phyloP scores from a whole-genome alignment of 2,329 filamentous ascomycete genomes.

The Talaromyces marneffei region DNA sequence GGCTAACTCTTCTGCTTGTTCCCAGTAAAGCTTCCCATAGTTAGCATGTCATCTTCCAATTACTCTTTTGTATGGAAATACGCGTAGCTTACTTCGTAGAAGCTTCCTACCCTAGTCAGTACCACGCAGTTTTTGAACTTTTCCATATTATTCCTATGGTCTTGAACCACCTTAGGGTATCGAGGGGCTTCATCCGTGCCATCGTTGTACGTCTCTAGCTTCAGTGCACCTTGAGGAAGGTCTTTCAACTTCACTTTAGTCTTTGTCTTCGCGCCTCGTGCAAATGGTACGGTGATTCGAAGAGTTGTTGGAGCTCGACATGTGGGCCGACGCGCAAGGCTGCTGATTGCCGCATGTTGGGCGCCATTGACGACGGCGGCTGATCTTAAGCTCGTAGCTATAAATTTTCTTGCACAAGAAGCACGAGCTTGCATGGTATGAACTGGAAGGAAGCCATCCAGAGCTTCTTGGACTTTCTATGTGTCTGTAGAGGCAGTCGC shows the following conservation, averaged over 20 bases:
- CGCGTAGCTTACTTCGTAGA: slow-evolving; percentile 64
- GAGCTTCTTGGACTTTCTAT: background rate
- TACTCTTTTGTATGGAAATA: background rate
- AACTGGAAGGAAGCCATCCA: background rate
- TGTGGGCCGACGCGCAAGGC: slow-evolving; percentile 13
- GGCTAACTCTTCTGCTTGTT: slow-evolving; percentile 85
- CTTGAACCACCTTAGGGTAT: slow-evolving; percentile 85
- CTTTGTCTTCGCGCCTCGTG: slow-evolving; percentile 33
- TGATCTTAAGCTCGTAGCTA: slow-evolving; percentile 14
- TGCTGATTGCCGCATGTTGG: background rate
- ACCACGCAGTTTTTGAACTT: slow-evolving; percentile 87
- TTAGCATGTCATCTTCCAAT: background rate
- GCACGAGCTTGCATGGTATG: slow-evolving; percentile 13
- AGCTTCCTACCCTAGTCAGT: slow-evolving; percentile 85
- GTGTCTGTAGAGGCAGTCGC: background rate
- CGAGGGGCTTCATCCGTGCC: slow-evolving; percentile 46
- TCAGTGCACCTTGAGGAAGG: slow-evolving; percentile 53
- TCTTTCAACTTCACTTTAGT: slow-evolving; percentile 40
- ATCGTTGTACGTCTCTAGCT: slow-evolving; percentile 38
- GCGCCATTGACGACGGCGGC: background rate
- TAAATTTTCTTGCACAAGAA: slow-evolving; percentile 1
- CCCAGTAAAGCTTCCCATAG: slow-evolving; percentile 68
- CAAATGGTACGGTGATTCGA: slow-evolving; percentile 13
- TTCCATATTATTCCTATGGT: slow-evolving; percentile 82
- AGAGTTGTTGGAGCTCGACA: slow-evolving; percentile 13